phyloP scores from a whole-genome alignment of 116 monocot genomes.

The Zostera marina region DNA sequence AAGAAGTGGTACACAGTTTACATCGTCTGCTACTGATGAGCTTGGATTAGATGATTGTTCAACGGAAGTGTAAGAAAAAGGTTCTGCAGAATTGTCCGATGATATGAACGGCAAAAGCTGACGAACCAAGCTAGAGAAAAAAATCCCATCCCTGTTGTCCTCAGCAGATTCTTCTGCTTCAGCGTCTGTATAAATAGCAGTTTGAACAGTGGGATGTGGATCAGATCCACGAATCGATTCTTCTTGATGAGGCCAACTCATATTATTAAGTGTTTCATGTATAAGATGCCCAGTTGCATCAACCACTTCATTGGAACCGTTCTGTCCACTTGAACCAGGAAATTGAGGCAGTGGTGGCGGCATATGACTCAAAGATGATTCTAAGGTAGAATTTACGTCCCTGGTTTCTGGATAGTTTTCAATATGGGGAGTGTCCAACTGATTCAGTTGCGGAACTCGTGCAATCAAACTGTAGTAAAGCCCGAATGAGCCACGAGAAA shows the following conservation, averaged over 20 bases:
- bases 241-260: background rate
- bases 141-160: background rate
- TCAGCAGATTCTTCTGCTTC: background rate
- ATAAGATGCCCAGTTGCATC: too few relatives aligned
- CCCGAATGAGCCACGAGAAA: slow-evolving; percentile 25
- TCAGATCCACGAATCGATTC: background rate
- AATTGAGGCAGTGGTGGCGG: too few relatives aligned
- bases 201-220: background rate
- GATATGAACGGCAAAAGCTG: background rate
- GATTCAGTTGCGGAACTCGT: slow-evolving; percentile 22
- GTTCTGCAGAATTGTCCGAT: background rate
- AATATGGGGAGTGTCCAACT: background rate
- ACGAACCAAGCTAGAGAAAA: background rate
- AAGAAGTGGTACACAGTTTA: background rate
- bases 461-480: slow-evolving; percentile 45
- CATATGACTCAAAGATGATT: background rate
- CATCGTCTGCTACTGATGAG: background rate
- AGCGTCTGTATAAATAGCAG: background rate
- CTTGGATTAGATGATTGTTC: background rate
- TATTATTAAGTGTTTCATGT: too few relatives aligned
- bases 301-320: too few relatives aligned
- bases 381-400: background rate
- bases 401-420: background rate
- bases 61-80: background rate
- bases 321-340: background rate